Evolutionary conservation across 768 basidiomycete species (phyloP), one percentile per base, ranked within the genome.

Genomic region (Cyathus striatus): DNA sequence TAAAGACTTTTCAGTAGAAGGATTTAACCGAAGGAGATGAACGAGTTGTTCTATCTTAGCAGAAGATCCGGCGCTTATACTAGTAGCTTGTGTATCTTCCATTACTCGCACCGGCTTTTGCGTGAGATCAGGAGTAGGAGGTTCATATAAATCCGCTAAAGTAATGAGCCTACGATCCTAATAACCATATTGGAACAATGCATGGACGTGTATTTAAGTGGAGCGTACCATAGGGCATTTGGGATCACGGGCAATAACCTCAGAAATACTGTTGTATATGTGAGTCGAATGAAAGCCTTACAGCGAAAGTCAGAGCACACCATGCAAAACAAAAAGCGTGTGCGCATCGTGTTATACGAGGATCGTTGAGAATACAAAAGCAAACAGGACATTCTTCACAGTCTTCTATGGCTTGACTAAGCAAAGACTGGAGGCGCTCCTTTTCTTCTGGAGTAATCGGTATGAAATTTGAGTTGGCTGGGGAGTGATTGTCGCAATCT

Each of bases 31-130:
- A 33, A 94, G 69, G 33, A 91, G 72, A 41, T 86, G 76, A 17
- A 90, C 58, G 13, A 94, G 66, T 52, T 91, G 89, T 40, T 87
- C 84, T 40, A 91, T 86, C 63, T 94, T 94, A 9, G 88, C 87
- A 17, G 91, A 92, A 5, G 87, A 78, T 2, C 78, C 79, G 3
- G 59, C 52, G 16, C 71, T 69, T 5, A 74, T 57, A 6, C 64
- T 72, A 32, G 34, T 59, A 7, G 64, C 59, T 24, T 69, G 64
- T 18, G 65, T 65, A 9, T 70, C 63, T 6, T 71, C 66, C 37
- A 69, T 64, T 5, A 62, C 61, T 44, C 56, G 62, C 22, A 72
- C 56, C 5, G 74, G 73, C 7, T 62, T 67, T 54, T 88, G 87
- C 0, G 85, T 89, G 14, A 81, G 58, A n/a, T 86, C 82, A 6